These are phyloP conservation scores for Voacanga thouarsii DNA, from an alignment of 257 asterid species.

Conservation along the genomic window DNA sequence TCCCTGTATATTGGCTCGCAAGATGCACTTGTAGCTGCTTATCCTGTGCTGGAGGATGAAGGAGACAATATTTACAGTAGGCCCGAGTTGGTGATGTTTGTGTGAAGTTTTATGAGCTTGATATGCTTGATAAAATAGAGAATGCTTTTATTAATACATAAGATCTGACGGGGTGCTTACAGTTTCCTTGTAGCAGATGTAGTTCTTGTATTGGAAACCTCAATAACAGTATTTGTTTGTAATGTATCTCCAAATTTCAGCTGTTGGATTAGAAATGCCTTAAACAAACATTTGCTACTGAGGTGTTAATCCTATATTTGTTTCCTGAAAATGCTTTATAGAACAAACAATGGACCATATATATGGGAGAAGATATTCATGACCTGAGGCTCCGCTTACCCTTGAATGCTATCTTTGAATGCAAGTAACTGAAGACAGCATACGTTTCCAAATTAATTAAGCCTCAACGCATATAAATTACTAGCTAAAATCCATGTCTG, in stretches of 20 bases:
- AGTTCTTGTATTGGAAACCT: not conserved
- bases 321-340: too few relatives aligned
- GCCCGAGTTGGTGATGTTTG: conserved; percentile 73
- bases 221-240: too few relatives aligned
- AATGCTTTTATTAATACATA: not conserved
- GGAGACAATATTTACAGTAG: conserved; percentile 52
- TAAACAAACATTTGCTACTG: not conserved
- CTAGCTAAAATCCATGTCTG: too few relatives aligned
- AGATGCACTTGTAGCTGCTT: conserved; percentile 84
- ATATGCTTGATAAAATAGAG: not conserved
- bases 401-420: too few relatives aligned
- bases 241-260: not conserved
- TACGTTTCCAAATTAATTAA: too few relatives aligned
- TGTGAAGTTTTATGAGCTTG: conserved; percentile 28
- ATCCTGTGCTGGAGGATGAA: conserved; percentile 78
- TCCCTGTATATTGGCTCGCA: conserved; percentile 81
- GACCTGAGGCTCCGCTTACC: too few relatives aligned
- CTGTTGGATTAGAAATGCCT: not conserved
- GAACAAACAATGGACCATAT: too few relatives aligned
- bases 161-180: not conserved
- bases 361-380: too few relatives aligned
- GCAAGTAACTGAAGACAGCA: too few relatives aligned
- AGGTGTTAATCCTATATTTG: not conserved
- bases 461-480: too few relatives aligned
- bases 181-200: not conserved